phyloP scores from a whole-genome alignment of 345 rosid genomes.

The Brassica rapa region DNA sequence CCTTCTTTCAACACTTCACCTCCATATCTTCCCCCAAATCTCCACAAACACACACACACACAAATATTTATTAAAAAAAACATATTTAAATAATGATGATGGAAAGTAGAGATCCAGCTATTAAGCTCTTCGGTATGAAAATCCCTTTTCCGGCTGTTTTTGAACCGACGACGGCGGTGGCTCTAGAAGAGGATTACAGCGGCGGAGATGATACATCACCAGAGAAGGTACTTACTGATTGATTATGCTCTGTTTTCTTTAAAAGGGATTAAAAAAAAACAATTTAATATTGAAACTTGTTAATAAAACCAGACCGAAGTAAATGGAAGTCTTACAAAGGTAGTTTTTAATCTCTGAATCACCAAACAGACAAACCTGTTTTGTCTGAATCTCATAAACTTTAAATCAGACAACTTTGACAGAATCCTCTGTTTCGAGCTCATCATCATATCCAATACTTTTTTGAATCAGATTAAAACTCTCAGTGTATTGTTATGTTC shows the following conservation, averaged over 20 bases:
- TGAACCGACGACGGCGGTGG: neutral
- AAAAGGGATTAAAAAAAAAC: neutral
- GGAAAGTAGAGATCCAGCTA: conserved; percentile 58
- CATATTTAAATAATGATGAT: conserved; percentile 39
- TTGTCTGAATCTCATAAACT: conserved; percentile 13
- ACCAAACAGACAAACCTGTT: neutral
- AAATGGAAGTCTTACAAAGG: neutral
- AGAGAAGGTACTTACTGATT: conserved; percentile 51
- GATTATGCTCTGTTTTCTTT: conserved; percentile 9
- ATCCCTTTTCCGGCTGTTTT: conserved; percentile 51
- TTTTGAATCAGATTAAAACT: neutral
- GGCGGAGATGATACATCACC: conserved; percentile 35
- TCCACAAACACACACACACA: no score
- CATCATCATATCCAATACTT: neutral
- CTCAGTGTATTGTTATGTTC: neutral
- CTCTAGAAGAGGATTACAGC: conserved; percentile 22
- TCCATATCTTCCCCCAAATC: conserved; percentile 26
- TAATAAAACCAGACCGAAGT: neutral
- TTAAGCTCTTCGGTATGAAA: conserved; percentile 81
- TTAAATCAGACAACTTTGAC: neutral
- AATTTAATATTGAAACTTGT: neutral
- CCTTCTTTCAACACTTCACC: conserved; percentile 26
- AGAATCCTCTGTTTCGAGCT: conserved; percentile 7
- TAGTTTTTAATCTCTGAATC: neutral
- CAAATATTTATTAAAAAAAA: no score